These are phyloP conservation scores for Cercospora zeae-maydis DNA, from an alignment of 2,329 filamentous ascomycete species.

Conservation along the genomic window DNA sequence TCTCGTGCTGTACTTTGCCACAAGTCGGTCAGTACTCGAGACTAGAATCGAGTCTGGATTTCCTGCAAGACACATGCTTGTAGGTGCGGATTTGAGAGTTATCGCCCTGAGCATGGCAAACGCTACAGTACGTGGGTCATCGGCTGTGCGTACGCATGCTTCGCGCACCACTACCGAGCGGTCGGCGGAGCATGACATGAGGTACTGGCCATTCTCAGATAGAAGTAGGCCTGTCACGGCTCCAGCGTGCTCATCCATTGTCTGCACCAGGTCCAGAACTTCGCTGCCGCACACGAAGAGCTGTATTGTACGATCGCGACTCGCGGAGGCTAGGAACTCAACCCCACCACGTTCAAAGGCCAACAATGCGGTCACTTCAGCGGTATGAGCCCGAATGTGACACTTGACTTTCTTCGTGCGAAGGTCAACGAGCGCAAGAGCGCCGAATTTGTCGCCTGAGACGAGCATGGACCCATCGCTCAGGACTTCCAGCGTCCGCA, in stretches of 20 bases:
- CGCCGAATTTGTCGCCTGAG: constrained; percentile 83
- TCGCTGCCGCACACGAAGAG: constrained; percentile 63
- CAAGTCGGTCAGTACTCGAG: constrained; percentile 60
- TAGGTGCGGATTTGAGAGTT: constrained; percentile 78
- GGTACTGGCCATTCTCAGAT: constrained; percentile 59
- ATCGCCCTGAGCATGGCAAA: constrained; percentile 75
- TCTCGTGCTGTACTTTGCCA: constrained; percentile 52
- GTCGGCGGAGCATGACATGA: constrained; percentile 86
- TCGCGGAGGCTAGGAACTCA: constrained; percentile 74
- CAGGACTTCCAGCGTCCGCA: constrained; percentile 58
- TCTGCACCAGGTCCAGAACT: constrained; percentile 71
- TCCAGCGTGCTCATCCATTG: constrained; percentile 84
- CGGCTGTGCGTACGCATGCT: constrained; percentile 65
- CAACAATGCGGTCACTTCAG: constrained; percentile 78
- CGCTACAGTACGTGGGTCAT: constrained; percentile 59
- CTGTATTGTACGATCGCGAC: constrained; percentile 87
- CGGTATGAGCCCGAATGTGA: constrained; percentile 79
- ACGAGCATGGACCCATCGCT: constrained; percentile 64
- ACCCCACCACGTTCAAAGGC: constrained; percentile 61
- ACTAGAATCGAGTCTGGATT: constrained; percentile 54
- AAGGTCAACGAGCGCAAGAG: constrained; percentile 60
- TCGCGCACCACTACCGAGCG: constrained; percentile 82
- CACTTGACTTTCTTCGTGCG: constrained; percentile 59
- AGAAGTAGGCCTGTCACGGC: constrained; percentile 77
- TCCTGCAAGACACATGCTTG: constrained; percentile 74